These are phyloP conservation scores for Phytophthora cryptogea DNA, from an alignment of 352 stramenopile genomes.

Conservation along the genomic window DNA sequence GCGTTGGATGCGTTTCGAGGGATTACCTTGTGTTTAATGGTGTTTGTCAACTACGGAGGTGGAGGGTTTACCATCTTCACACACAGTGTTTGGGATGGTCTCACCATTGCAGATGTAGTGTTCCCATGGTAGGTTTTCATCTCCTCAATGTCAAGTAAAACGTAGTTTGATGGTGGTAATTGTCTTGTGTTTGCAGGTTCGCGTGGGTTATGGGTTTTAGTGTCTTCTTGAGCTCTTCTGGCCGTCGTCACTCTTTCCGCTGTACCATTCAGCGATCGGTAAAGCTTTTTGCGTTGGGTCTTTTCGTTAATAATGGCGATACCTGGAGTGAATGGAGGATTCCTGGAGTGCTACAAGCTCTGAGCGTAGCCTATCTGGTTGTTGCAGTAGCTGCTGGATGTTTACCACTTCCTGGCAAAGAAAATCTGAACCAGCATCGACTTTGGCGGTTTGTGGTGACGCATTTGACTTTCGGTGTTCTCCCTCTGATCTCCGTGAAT, in stretches of 20 bases:
- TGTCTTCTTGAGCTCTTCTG: constrained; percentile 37
- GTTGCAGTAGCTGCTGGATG: constrained; percentile 25
- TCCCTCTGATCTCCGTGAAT: constrained; percentile 50
- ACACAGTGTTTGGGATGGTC: constrained; percentile 80
- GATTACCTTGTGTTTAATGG: constrained; percentile 76
- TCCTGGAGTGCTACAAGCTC: constrained; percentile 77
- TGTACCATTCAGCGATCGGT: constrained; percentile 29
- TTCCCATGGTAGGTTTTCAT: constrained; percentile 69
- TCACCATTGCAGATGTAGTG: constrained; percentile 73
- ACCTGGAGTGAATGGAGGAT: constrained; percentile 67
- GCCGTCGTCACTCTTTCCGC: neutral
- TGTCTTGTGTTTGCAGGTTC: constrained; percentile 45
- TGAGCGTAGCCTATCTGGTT: constrained; percentile 52
- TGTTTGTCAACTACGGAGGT: constrained; percentile 90
- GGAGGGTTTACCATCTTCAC: constrained; percentile 63
- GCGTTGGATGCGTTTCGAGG: constrained; percentile 78
- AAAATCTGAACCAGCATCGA: neutral
- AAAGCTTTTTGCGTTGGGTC: constrained; percentile 65
- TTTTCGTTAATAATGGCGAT: constrained; percentile 74
- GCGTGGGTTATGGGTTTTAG: constrained; percentile 87
- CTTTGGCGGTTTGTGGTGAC: constrained; percentile 5
- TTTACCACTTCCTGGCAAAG: constrained; percentile 4
- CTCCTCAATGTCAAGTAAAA: neutral
- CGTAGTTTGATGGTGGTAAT: neutral
- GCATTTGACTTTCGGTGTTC: constrained; percentile 38